Evolutionary conservation across 257 asterid species (phyloP).

Genomic region (Paulownia fortunei): DNA sequence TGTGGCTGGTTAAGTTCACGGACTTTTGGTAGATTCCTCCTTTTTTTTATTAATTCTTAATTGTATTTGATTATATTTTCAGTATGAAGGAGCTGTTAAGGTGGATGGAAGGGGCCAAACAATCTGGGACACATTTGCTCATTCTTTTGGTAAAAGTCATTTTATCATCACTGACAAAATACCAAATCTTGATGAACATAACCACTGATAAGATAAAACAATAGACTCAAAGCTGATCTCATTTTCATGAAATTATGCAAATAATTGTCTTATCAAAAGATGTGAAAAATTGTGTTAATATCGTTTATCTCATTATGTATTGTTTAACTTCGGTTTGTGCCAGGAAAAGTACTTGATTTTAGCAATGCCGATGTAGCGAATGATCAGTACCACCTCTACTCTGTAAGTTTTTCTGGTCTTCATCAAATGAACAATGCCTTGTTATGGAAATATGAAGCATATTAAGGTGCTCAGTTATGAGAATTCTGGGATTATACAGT

Average conservation of each 20-base stretch:
- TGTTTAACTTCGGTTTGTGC: neutral
- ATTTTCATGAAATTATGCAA: neutral
- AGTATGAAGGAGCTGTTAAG: constrained; percentile 92
- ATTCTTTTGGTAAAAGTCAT: constrained; percentile 55
- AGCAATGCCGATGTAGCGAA: constrained; percentile 85
- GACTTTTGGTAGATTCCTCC: neutral
- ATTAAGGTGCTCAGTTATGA: too few relatives aligned
- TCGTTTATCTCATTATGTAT: neutral
- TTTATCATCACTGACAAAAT: neutral
- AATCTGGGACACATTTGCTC: constrained; percentile 88
- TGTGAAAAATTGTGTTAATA: neutral
- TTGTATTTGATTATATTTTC: constrained; percentile 21
- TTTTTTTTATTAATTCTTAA: neutral
- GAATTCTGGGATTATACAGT: neutral
- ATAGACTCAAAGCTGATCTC: too few relatives aligned
- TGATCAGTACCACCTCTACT: constrained; percentile 77
- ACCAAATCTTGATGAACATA: neutral
- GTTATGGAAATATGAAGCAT: neutral
- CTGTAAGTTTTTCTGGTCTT: constrained; percentile 44
- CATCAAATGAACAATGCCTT: neutral
- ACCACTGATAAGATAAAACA: neutral
- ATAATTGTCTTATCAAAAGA: neutral
- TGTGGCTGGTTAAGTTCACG: neutral
- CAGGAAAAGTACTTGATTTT: constrained; percentile 78
- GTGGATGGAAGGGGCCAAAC: constrained; percentile 82